Evolutionary conservation across 2,329 filamentous ascomycete species (phyloP), one percentile per base, ranked within the genome.

Genomic region (Ceratocystis cacaofunesta): DNA sequence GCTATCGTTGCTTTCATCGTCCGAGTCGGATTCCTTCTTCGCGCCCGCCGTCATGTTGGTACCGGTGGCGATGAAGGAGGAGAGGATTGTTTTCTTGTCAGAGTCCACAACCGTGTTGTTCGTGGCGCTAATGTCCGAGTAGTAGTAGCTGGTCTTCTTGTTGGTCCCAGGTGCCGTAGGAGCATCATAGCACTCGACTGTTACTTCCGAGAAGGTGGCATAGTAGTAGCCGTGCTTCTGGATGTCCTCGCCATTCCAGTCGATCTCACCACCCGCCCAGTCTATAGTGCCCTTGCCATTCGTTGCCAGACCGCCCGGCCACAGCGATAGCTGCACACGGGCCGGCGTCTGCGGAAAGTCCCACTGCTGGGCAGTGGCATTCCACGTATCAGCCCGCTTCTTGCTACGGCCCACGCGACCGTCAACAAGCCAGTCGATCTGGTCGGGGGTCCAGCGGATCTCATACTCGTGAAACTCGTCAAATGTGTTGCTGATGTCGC

Each of bases 251-350:
- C 83, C 84, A 73, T 88, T 78, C 92, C 94, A 99, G 79, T 95
- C 82, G 69, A 99, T 92, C 63, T 82, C 77, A 71, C 94, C 94
- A 72, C 94, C 94, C 19, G 92, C 90, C 94, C 94, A 99, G 64
- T 86, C 80, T 69, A 96, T 83, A 43, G 94, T 97, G 65, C 94
- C 94, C 74, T 88, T 73, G 50, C 83, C 87, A 75, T 96, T 96
- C 72, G 80, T 81, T 8, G 84, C 76, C 60, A 89, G 83, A 73
- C 94, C 94, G 72, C 90, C 94, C 50, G 94, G 94, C 94, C 94
- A 99, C 72, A 99, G 85, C 17, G 94, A 97, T 62, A 99, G 82
- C 79, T 96, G 90, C 63, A 99, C 83, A 70, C 92, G 89, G 17
- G 92, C 78, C 3, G 94, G 94, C 0, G 92, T 95, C 78, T 97